phyloP scores from a whole-genome alignment of 257 asterid species.

The Catharanthus roseus region DNA sequence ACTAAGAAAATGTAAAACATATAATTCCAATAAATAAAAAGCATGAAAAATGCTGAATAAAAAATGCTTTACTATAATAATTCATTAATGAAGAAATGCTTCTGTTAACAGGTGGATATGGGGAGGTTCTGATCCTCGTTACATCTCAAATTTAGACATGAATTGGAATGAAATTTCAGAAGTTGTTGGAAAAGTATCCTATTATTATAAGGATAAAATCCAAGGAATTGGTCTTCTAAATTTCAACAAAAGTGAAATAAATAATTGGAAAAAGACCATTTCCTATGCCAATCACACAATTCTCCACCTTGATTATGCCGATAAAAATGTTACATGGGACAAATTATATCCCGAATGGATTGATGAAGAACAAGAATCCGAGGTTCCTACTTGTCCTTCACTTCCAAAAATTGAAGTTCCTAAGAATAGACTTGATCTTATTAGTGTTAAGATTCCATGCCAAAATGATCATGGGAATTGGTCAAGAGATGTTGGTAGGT shows the following conservation, averaged over 20 bases:
- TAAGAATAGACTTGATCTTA: constrained; percentile 52
- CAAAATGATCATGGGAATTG: constrained; percentile 65
- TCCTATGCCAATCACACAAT: constrained; percentile 43
- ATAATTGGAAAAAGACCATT: constrained; percentile 41
- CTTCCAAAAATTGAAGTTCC: constrained; percentile 56
- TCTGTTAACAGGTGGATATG: constrained; percentile 77
- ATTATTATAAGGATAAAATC: constrained; percentile 10
- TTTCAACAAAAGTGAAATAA: constrained; percentile 52
- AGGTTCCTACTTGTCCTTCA: constrained; percentile 67
- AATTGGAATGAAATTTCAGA: constrained; percentile 42
- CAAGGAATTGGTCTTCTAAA: constrained; percentile 57
- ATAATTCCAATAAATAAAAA: too few species aligned
- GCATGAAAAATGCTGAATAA: too few species aligned
- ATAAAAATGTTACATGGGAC: constrained; percentile 66
- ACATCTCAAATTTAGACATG: constrained; percentile 42
- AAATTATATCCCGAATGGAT: constrained; percentile 84
- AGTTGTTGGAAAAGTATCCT: constrained; percentile 29
- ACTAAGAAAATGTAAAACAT: background rate
- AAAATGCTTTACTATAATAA: too few species aligned
- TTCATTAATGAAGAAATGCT: constrained; percentile 63
- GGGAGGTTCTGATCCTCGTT: constrained; percentile 63
- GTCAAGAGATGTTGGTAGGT: constrained; percentile 73
- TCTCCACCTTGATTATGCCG: constrained; percentile 44
- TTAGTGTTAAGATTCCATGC: constrained; percentile 79
- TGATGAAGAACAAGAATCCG: constrained; percentile 78